A percentile compares a stretch with the other conserved stretches of the same genome.
These are phyloP conservation scores for Hanseniaspora uvarum DNA, from an alignment of 1,139 yeast species.

Conservation along the genomic window DNA sequence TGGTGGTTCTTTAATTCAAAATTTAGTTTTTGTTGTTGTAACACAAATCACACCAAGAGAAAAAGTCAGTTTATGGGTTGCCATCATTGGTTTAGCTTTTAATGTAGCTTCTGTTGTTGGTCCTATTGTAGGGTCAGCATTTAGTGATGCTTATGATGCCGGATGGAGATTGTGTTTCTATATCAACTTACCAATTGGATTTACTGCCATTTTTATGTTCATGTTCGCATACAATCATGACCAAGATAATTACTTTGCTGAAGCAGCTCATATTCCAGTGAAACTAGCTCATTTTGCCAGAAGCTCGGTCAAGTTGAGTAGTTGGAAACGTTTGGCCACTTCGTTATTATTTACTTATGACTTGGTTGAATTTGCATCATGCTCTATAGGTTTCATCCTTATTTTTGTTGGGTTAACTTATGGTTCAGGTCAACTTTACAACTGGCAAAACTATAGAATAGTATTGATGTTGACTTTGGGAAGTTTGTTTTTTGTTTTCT, in stretches of 20 bases:
- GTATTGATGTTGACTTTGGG: constrained; percentile 48
- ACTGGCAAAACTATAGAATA: constrained; percentile 49
- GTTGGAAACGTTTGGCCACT: not conserved
- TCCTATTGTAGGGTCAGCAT: constrained; percentile 61
- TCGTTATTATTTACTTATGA: constrained; percentile 33
- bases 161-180: constrained; percentile 77
- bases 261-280: not conserved
- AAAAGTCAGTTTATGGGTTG: constrained; percentile 45
- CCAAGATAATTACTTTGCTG: not conserved
- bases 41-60: constrained; percentile 53
- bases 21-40: constrained; percentile 48
- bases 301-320: not conserved
- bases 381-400: constrained; percentile 38
- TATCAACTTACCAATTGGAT: constrained; percentile 61
- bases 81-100: constrained; percentile 44
- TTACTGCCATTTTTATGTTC: constrained; percentile 41
- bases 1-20: constrained; percentile 63
- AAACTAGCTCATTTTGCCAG: not conserved
- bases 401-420: constrained; percentile 43
- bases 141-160: constrained; percentile 40
- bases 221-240: constrained; percentile 43
- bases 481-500: constrained; percentile 36
- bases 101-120: constrained; percentile 52
- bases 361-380: constrained; percentile 38
- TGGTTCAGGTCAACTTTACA: constrained; percentile 38